Base-by-base conservation (phyloP, 208 protist genomes). In the Blechomonas ayalai region DNA sequence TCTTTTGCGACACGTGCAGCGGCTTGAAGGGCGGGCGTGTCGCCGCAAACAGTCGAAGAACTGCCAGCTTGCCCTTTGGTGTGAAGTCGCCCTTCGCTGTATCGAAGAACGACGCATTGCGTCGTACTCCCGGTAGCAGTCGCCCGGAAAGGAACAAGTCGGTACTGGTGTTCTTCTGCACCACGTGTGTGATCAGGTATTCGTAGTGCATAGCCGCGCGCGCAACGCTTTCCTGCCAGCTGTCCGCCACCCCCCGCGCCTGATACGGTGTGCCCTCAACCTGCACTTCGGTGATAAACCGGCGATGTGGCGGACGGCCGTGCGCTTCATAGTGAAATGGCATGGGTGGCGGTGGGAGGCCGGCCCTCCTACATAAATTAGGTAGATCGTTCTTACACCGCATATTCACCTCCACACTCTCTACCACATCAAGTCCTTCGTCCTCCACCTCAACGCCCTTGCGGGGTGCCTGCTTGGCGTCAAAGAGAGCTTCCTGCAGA, bases 161-260 rank as follows among this genome's bases (percentile, higher is more conserved):
- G 12, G 6, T 25, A 12, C 41, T 15, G 18, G n/a, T 19, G 18
- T 47, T 19, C 8, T 47, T 6, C 18, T 34, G 25, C 18, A 47
- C 41, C 6, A 15, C 6, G 13, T 12, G 29, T 16, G 19, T 15
- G 18, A 85, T 32, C 20, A 93, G 54, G 39, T 87, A 80, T 20
- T 67, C 64, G 46, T 89, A 86, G 35, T 89, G 81, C 85, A 85
- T 79, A 8, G 55, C 67, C n/a, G 78, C 63, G 22, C 85, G 77
- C 2, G 49, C 39, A 12, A 82, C 31, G 35, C 69, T 66, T 16
- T 86, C 78, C 2, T 48, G 9, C 4, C 43, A 40, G 2, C 44
- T 47, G 0, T 58, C 48, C 1, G 53, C 67, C 25, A 59, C 36
- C 4, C 85, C 85, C 4, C 85, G 72, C 16, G 81, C 75, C 10